Percentiles rank a stretch among this genome's conserved stretches.
Evolutionary conservation across 108 stramenopile genomes (phyloP).

Genomic region (Ochromonas danica): DNA sequence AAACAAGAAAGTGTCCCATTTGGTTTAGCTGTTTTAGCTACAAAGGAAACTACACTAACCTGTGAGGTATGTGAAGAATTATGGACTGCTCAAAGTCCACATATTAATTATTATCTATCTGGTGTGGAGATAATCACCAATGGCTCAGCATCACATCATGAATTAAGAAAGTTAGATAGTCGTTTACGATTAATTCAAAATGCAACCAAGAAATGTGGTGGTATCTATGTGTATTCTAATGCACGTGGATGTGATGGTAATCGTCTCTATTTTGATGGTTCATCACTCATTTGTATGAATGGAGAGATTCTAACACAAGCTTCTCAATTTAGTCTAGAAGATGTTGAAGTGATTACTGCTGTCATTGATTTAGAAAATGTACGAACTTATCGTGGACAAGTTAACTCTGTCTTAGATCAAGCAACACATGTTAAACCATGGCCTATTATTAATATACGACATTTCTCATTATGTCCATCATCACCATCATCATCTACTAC

Average conservation of each 20-base stretch:
- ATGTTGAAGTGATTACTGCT: constrained; percentile 86
- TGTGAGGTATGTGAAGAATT: constrained; percentile 97
- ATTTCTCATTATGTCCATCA: constrained; percentile 11
- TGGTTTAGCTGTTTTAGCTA: constrained; percentile 64
- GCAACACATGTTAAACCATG: constrained; percentile 46
- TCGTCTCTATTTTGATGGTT: constrained; percentile 86
- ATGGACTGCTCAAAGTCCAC: constrained; percentile 83
- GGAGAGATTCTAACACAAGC: constrained; percentile 87
- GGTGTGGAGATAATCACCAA: constrained; percentile 96
- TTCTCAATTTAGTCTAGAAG: constrained; percentile 78
- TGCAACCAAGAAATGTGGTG: constrained; percentile 90
- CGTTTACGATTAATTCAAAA: constrained; percentile 65
- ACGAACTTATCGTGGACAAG: constrained; percentile 76
- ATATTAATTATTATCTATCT: constrained; percentile 73
- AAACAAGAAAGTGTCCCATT: constrained; percentile 65
- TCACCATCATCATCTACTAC: background rate
- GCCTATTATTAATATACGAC: background rate
- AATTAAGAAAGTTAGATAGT: constrained; percentile 63
- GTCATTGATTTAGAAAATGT: constrained; percentile 92
- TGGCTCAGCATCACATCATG: constrained; percentile 92
- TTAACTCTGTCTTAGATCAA: constrained; percentile 83
- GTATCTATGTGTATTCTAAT: constrained; percentile 94
- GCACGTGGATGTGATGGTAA: constrained; percentile 96
- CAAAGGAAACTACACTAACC: constrained; percentile 72
- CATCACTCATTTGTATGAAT: constrained; percentile 86